phyloP scores from a whole-genome alignment of 495 filamentous ascomycete species.

The Amorphotheca resinae region DNA sequence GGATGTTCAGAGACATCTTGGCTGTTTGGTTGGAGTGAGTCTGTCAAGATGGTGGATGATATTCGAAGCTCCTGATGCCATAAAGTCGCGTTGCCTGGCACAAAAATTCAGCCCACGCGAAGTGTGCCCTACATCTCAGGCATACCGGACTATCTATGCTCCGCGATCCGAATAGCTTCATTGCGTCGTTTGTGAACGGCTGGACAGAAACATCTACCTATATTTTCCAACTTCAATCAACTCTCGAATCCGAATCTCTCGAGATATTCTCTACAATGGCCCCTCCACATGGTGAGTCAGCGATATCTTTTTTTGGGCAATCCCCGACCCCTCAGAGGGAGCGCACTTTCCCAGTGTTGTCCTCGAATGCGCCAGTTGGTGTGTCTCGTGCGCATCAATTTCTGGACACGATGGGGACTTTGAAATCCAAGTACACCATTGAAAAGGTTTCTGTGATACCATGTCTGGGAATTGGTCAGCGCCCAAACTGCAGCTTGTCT shows the following conservation, averaged over 20 bases:
- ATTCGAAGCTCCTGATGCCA: neutral
- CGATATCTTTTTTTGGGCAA: no score
- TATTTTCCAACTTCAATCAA: neutral
- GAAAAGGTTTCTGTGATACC: no score
- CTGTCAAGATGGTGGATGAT: neutral
- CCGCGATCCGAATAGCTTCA: neutral
- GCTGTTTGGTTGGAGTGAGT: neutral
- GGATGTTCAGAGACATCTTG: conserved; percentile 90
- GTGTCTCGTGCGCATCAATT: no score
- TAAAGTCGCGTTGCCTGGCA: neutral
- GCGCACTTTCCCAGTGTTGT: no score
- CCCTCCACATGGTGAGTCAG: neutral
- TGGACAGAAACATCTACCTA: neutral
- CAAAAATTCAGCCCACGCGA: conserved; percentile 1
- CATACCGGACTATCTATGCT: neutral
- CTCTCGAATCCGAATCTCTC: neutral
- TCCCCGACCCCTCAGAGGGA: no score
- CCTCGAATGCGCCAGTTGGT: no score
- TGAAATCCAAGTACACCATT: no score
- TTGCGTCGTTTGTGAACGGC: neutral
- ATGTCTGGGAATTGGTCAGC: no score
- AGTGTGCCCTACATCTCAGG: neutral
- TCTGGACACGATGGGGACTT: no score
- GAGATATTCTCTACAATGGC: neutral
- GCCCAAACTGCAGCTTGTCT: no score